These are phyloP conservation scores for Diaporthe amygdali DNA, from an alignment of 2,329 filamentous ascomycete genomes.

Conservation along the genomic window DNA sequence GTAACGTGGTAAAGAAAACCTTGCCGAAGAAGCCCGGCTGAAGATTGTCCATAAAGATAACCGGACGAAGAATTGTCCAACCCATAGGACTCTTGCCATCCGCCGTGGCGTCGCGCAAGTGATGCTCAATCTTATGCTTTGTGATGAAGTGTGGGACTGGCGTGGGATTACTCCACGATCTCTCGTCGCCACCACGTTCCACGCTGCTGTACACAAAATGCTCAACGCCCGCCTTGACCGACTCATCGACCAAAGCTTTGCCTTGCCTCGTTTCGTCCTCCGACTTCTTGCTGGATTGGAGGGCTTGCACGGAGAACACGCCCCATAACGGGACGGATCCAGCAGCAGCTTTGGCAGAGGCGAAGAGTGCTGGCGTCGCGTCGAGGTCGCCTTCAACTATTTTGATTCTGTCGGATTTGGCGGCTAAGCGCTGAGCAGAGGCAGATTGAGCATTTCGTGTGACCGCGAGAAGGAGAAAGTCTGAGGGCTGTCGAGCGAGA, in stretches of 20 bases:
- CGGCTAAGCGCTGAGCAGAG: background rate
- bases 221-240: background rate
- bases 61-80: background rate
- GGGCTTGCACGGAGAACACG: background rate
- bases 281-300: background rate
- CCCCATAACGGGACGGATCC: background rate
- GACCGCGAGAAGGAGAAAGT: background rate
- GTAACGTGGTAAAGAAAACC: background rate
- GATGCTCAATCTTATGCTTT: background rate
- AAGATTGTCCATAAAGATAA: background rate
- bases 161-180: background rate
- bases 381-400: background rate
- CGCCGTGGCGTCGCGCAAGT: background rate
- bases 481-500: background rate
- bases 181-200: background rate
- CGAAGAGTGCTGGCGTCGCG: background rate
- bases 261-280: background rate
- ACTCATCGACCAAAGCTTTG: background rate
- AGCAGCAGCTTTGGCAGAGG: background rate
- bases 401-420: background rate
- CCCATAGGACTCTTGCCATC: background rate
- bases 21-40: background rate
- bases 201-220: background rate
- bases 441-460: background rate
- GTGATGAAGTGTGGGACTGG: background rate